These are phyloP conservation scores for Kwoniella shandongensis DNA, from an alignment of 768 basidiomycete species.

Conservation along the genomic window DNA sequence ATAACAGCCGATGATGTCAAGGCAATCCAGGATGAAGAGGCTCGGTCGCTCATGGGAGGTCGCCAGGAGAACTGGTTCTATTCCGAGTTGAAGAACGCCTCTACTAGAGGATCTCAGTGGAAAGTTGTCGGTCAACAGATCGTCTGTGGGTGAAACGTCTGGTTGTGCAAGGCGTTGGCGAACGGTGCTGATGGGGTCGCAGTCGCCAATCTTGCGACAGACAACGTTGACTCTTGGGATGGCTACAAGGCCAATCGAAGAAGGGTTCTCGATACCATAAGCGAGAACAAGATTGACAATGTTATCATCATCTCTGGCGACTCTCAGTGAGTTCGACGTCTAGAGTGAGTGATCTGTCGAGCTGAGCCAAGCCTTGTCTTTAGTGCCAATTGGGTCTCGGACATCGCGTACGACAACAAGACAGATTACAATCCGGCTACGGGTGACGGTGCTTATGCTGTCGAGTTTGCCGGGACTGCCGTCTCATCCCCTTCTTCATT, in stretches of 20 bases:
- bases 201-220: slow-evolving; percentile 23
- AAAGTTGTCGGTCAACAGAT: slow-evolving; percentile 64
- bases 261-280: slow-evolving; percentile 61
- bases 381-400: slow-evolving; percentile 62
- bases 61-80: slow-evolving; percentile 63
- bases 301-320: slow-evolving; percentile 65
- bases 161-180: slow-evolving; percentile 49
- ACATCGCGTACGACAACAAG: slow-evolving; percentile 58
- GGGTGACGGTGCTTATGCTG: slow-evolving; percentile 60
- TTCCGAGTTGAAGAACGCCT: slow-evolving; percentile 58
- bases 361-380: slow-evolving; percentile 60
- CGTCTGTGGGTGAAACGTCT: slow-evolving; percentile 57
- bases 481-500: slow-evolving; percentile 56
- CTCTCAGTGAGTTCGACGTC: slow-evolving; percentile 54
- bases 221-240: slow-evolving; percentile 60
- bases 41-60: slow-evolving; percentile 62
- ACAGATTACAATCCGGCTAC: slow-evolving; percentile 59
- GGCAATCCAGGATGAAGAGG: slow-evolving; percentile 55
- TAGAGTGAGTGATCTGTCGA: slow-evolving; percentile 59
- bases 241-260: slow-evolving; percentile 63
- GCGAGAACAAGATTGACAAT: slow-evolving; percentile 60
- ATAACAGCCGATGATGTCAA: slow-evolving; percentile 54
- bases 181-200: slow-evolving; percentile 11
- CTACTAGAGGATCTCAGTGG: slow-evolving; percentile 60
- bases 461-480: slow-evolving; percentile 66